Conservation (phyloP, 2,329 filamentous ascomycete species). For the Microthyrium microscopicum region DNA sequence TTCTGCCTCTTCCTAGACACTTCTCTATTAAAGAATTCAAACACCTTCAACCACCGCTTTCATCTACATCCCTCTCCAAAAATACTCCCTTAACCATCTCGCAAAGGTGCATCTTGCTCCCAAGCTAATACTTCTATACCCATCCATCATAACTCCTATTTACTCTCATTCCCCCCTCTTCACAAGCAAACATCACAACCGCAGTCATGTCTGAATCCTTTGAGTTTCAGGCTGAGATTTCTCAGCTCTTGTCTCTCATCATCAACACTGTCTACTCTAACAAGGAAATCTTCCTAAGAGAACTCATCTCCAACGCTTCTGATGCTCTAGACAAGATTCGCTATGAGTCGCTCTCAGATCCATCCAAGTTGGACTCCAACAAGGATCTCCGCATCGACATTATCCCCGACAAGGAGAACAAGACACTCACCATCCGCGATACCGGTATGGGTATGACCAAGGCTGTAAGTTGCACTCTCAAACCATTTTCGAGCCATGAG, state of each 20-base stretch:
- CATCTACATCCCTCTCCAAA: too few relatives aligned
- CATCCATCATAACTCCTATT: too few relatives aligned
- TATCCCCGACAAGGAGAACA: constrained; percentile 91
- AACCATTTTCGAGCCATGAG: neutral
- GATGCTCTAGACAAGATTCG: constrained; percentile 99
- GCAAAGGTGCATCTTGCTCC: too few relatives aligned
- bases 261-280: constrained; percentile 99
- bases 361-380: constrained; percentile 88
- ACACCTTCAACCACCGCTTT: too few relatives aligned
- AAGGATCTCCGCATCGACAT: constrained; percentile 99
- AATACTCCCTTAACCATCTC: too few relatives aligned
- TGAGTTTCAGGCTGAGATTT: constrained; percentile 99
- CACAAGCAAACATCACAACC: neutral
- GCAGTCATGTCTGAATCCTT: constrained; percentile 85
- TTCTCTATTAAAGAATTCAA: too few relatives aligned
- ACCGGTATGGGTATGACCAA: constrained; percentile 99
- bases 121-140: too few relatives aligned
- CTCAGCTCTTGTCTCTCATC: constrained; percentile 98
- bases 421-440: constrained; percentile 94
- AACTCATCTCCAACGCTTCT: constrained; percentile 94
- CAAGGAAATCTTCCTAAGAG: constrained; percentile 99
- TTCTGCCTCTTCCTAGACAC: too few relatives aligned
- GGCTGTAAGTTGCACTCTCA: constrained; percentile 51
- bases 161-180: too few relatives aligned
- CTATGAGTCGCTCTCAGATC: constrained; percentile 95